These are phyloP conservation scores for Alternaria sp. DNA, from an alignment of 2,329 filamentous ascomycete genomes.

Conservation along the genomic window DNA sequence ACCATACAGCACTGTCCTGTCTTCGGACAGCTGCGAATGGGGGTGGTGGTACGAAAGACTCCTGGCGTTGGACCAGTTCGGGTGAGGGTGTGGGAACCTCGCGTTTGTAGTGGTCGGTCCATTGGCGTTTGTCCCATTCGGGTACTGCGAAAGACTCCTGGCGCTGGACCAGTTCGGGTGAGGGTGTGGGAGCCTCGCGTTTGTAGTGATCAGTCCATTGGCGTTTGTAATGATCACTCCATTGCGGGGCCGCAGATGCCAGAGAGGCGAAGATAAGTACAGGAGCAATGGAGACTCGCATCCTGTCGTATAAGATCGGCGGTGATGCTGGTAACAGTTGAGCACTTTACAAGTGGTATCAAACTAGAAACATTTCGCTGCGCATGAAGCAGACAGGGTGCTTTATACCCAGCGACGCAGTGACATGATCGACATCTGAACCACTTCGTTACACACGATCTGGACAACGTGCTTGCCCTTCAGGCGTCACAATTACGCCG, in stretches of 20 bases:
- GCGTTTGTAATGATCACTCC: not conserved
- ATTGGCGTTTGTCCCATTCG: too few species aligned
- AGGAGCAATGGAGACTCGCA: not conserved
- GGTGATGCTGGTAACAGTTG: not conserved
- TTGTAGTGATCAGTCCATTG: not conserved
- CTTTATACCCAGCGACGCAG: not conserved
- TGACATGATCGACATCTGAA: not conserved
- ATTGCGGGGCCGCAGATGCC: constrained; percentile 3
- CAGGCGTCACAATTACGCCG: not conserved
- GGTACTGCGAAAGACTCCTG: not conserved
- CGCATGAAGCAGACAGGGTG: not conserved
- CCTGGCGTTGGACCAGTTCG: too few species aligned
- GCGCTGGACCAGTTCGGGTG: not conserved
- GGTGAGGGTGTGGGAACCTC: not conserved
- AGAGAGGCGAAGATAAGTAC: constrained; percentile 1
- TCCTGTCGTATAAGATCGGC: not conserved
- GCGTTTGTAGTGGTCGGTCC: not conserved
- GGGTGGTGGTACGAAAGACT: not conserved
- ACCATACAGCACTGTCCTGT: not conserved
- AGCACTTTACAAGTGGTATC: not conserved
- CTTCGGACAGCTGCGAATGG: not conserved
- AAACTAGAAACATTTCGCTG: not conserved
- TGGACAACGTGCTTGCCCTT: not conserved
- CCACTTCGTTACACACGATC: not conserved
- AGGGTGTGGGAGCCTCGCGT: not conserved